phyloP scores from a whole-genome alignment of 768 basidiomycete species.

The Tylopilus subfusipes region DNA sequence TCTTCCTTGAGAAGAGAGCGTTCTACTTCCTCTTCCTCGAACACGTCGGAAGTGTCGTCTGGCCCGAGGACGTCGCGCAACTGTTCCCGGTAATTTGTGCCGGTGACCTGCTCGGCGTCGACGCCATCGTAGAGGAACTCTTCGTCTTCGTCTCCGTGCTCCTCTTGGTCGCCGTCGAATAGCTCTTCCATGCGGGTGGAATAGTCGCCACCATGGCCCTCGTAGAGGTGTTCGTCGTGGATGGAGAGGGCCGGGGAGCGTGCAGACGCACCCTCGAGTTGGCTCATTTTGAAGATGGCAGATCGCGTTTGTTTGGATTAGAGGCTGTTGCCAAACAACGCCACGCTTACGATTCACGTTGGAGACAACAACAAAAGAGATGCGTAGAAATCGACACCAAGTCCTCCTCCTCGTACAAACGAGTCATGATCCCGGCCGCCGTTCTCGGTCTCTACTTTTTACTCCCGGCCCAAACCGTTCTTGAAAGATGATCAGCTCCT shows the following conservation, averaged over 20 bases:
- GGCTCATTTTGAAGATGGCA: constrained; percentile 8
- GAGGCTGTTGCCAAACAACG: constrained; percentile 28
- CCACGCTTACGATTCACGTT: constrained; percentile 24
- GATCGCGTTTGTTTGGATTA: constrained; percentile 22
- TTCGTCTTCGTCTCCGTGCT: constrained; percentile 51
- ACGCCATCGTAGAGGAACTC: constrained; percentile 72
- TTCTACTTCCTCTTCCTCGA: constrained; percentile 45
- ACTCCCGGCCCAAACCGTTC: constrained; percentile 72
- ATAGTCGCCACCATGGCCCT: constrained; percentile 25
- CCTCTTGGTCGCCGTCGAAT: constrained; percentile 41
- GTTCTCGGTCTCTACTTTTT: constrained; percentile 51
- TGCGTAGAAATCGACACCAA: constrained; percentile 11
- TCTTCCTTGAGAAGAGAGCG: constrained; percentile 42
- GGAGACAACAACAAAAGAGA: background rate
- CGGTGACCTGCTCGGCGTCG: constrained; percentile 47
- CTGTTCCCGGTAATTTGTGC: constrained; percentile 60
- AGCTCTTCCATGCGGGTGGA: constrained; percentile 26
- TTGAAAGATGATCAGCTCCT: constrained; percentile 85
- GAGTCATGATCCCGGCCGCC: constrained; percentile 39
- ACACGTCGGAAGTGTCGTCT: constrained; percentile 52
- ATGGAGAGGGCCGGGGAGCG: constrained; percentile 12
- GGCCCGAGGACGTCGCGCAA: constrained; percentile 70
- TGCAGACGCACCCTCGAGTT: background rate
- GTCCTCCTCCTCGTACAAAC: background rate
- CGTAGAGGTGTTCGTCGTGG: constrained; percentile 21